These are phyloP conservation scores for Hericium coralloides DNA, from an alignment of 768 basidiomycete species.

Conservation along the genomic window DNA sequence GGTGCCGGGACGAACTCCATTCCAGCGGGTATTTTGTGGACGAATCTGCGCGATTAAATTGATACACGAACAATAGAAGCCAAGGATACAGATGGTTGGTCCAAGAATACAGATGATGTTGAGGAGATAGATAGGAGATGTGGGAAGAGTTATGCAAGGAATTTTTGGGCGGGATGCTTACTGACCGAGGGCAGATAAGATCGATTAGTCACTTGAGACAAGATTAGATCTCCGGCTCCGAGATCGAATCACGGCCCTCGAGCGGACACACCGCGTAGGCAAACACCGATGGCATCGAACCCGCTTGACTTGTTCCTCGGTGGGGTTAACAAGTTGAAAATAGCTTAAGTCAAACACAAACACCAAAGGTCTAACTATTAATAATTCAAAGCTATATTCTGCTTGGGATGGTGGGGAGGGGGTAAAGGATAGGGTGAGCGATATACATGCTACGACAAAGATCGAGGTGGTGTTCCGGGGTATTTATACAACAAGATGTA, in stretches of 20 bases:
- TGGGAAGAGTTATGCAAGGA: neutral
- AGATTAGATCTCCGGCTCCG: neutral
- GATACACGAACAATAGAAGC: neutral
- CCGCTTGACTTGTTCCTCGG: too few relatives aligned
- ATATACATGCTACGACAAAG: too few relatives aligned
- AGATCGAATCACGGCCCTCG: neutral
- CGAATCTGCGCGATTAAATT: neutral
- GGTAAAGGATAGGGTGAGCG: neutral
- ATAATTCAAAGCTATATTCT: neutral
- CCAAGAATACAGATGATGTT: neutral
- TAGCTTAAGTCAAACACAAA: too few relatives aligned
- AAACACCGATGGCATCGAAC: too few relatives aligned
- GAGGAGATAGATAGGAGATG: neutral
- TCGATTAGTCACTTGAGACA: neutral
- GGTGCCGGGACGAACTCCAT: constrained; percentile 80
- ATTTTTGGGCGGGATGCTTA: constrained; percentile 1
- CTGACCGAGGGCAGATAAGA: neutral
- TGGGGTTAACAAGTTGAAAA: too few relatives aligned
- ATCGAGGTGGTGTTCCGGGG: too few relatives aligned
- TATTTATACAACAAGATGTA: too few relatives aligned
- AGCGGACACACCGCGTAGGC: too few relatives aligned
- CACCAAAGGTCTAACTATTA: too few relatives aligned
- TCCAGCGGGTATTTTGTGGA: neutral
- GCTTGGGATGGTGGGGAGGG: neutral
- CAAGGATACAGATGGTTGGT: neutral